Evolutionary conservation across 805 yeast species (phyloP).

Genomic region (Starmerella gropengiesseri): DNA sequence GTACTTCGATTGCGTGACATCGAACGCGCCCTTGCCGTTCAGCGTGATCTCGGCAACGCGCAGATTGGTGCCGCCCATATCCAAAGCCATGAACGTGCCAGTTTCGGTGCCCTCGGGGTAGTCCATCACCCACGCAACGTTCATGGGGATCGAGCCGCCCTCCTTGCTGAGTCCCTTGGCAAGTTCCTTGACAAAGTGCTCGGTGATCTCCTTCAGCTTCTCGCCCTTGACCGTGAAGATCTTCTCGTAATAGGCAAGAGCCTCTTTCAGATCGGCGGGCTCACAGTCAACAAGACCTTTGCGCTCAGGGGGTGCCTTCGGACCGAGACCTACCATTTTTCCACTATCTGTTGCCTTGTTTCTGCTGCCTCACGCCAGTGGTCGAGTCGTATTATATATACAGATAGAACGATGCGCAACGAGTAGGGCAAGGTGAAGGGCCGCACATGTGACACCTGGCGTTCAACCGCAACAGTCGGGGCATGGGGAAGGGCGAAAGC

Average conservation of each 20-base stretch:
- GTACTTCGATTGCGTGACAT: slow-evolving; percentile 77
- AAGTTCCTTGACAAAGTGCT: slow-evolving; percentile 68
- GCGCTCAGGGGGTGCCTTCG: slow-evolving; percentile 71
- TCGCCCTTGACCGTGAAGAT: slow-evolving; percentile 52
- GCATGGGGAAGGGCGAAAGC: too few species aligned
- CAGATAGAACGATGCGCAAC: too few species aligned
- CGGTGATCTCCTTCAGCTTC: slow-evolving; percentile 53
- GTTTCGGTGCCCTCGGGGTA: slow-evolving; percentile 84
- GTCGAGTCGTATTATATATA: neutral
- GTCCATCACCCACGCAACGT: slow-evolving; percentile 92
- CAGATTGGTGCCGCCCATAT: slow-evolving; percentile 94
- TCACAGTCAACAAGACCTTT: slow-evolving; percentile 54
- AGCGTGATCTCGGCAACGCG: slow-evolving; percentile 82
- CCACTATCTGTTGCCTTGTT: neutral
- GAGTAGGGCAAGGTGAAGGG: too few species aligned
- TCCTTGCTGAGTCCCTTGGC: slow-evolving; percentile 54
- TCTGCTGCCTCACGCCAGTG: neutral
- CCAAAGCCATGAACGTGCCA: slow-evolving; percentile 87
- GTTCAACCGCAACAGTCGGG: too few species aligned
- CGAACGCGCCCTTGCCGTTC: slow-evolving; percentile 74
- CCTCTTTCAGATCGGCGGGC: slow-evolving; percentile 49
- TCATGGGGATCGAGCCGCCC: slow-evolving; percentile 92
- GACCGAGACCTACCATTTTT: slow-evolving; percentile 73
- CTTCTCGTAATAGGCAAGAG: slow-evolving; percentile 47
- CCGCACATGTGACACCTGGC: too few species aligned